A percentile compares a stretch with the other conserved stretches of the same genome.
Conservation (phyloP, 2,329 filamentous ascomycete species). For the Trichoderma koningiopsis region DNA sequence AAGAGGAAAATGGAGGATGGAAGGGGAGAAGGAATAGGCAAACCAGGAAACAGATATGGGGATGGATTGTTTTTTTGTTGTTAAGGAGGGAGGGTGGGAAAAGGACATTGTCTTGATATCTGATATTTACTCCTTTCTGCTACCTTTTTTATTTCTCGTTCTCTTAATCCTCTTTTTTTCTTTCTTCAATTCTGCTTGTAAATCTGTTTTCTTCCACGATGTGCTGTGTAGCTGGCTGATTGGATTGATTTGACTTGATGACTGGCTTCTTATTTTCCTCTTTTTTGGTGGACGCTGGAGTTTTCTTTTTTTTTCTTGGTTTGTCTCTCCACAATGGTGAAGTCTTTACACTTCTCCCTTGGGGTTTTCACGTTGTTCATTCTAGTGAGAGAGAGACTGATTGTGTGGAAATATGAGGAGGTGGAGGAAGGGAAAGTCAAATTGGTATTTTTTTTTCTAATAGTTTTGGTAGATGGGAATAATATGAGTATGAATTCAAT, state of each 20-base stretch:
- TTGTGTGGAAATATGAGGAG: background rate
- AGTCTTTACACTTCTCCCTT: background rate
- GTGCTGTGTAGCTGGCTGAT: background rate
- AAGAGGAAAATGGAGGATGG: background rate
- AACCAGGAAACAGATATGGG: background rate
- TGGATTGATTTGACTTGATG: background rate
- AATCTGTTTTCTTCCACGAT: background rate
- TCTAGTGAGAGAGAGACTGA: background rate
- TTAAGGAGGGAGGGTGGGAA: background rate
- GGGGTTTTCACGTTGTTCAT: background rate
- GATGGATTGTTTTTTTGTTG: background rate
- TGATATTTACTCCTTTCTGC: slow-evolving; percentile 18
- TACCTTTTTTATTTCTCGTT: background rate
- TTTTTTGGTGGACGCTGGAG: background rate
- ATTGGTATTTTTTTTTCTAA: background rate
- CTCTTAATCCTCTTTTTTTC: background rate
- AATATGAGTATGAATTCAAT: background rate
- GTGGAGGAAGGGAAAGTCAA: background rate
- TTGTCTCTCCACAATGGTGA: background rate
- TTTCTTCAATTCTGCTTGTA: background rate
- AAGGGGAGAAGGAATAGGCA: background rate
- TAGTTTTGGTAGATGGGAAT: background rate
- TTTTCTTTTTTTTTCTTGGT: background rate
- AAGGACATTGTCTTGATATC: slow-evolving; percentile 10
- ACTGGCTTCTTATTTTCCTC: background rate